Evolutionary conservation across 169 alveolate genomes (phyloP), one percentile per base, ranked within the genome.

Genomic region (Plasmodium adleri): DNA sequence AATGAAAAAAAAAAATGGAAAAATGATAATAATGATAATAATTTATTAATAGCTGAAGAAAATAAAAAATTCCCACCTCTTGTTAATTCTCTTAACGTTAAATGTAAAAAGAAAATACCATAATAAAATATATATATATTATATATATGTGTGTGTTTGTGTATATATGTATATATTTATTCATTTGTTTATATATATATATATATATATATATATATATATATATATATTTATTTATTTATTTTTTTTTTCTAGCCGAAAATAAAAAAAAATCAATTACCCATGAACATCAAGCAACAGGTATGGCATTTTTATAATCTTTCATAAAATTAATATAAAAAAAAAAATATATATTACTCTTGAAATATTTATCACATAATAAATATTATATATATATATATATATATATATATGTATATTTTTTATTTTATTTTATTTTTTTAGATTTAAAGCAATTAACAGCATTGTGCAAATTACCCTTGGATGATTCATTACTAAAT

Each of bases 381-480:
- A 32, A 32, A 32, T 32, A 32, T 60, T 17, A 9, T 60, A 60
- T 17, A 9, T 60, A 60, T 60, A 43, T 17, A n/a, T 72, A 9
- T 13, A 13, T 56, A 17, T n/a, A 5, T 49, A 50, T 47, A 20
- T 32, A 32, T 73, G 10, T 17, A 17, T 47, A 7, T 20, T 2
- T 24, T 8, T 54, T 72, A 20, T 52, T 72, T 26, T 72, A n/a
- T 20, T 72, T 45, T 70, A 20, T 68, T 47, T 39, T 32, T 43
- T 22, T 52, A 80, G 90, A 80, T 72, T 63, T 80, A 52, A 80
- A 80, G 64, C 90, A 80, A 39, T 52, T 80, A 62, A 62, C 90
- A 67, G 70, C 56, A 28, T 24, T 59, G 6, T 80, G 90, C 67
- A 80, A 80, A 72, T 59, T 80, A 17, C 90, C 90, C 72, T 47